Conservation (phyloP, 306 rosid genomes). For the Oemleria cerasiformis region DNA sequence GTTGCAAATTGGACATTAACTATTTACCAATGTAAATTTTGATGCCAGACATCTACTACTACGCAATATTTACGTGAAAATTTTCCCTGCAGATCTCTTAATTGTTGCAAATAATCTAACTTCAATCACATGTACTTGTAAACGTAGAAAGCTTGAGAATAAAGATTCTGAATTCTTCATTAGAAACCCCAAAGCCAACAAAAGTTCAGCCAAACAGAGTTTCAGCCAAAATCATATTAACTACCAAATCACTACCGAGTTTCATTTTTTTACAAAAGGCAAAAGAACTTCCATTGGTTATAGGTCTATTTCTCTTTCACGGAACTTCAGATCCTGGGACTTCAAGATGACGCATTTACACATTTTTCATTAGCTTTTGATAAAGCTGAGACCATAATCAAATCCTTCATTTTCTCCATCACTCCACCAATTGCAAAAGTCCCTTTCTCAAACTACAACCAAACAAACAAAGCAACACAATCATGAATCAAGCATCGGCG, state of each 20-base stretch:
- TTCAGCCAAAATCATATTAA: background rate
- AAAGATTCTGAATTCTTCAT: background rate
- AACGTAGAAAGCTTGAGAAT: background rate
- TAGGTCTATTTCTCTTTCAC: too few species aligned
- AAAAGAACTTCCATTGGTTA: too few species aligned
- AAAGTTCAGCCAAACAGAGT: background rate
- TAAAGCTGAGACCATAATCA: conserved; percentile 31
- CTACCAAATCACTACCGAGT: background rate
- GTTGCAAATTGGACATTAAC: background rate
- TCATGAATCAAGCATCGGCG: background rate
- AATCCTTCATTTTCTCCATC: conserved; percentile 56
- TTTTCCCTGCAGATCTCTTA: too few species aligned
- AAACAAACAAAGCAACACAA: conserved; percentile 7
- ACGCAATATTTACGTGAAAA: too few species aligned
- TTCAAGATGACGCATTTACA: conserved; percentile 37
- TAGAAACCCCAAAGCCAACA: background rate
- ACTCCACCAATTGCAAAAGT: conserved; percentile 28
- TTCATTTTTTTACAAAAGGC: background rate
- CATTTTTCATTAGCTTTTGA: conserved; percentile 54
- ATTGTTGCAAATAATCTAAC: background rate
- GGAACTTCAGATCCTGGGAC: conserved; percentile 5
- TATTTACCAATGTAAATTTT: background rate
- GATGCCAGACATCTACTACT: background rate
- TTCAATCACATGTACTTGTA: background rate
- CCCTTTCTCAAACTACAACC: conserved; percentile 58